Percentiles rank a stretch among this genome's conserved stretches.
Evolutionary conservation across 306 rosid genomes (phyloP).

Genomic region (Prunus mira): DNA sequence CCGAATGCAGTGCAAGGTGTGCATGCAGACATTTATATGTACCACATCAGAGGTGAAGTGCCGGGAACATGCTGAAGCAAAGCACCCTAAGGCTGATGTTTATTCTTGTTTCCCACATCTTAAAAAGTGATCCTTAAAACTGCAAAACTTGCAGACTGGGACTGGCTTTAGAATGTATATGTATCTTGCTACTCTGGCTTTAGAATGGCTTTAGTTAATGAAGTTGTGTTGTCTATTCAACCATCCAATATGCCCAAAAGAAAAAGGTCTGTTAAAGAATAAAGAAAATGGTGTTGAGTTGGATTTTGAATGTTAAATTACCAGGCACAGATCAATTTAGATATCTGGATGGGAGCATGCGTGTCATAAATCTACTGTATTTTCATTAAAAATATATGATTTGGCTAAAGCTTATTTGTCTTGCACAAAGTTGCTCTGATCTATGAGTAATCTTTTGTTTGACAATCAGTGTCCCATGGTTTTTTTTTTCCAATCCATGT

Average conservation of each 20-base stretch:
- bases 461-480: too few relatives aligned
- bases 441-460: too few relatives aligned
- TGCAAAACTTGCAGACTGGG: slow-evolving; percentile 15
- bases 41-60: slow-evolving; percentile 66
- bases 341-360: too few relatives aligned
- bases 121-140: slow-evolving; percentile 26
- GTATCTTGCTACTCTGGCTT: neutral
- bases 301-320: too few relatives aligned
- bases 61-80: slow-evolving; percentile 66
- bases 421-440: too few relatives aligned
- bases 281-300: too few relatives aligned
- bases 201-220: neutral
- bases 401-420: too few relatives aligned
- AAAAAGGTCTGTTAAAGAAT: neutral
- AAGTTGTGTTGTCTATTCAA: neutral
- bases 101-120: slow-evolving; percentile 52
- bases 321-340: too few relatives aligned
- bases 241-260: neutral
- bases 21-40: slow-evolving; percentile 69
- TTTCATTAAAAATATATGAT: too few relatives aligned
- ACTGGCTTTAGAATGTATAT: slow-evolving; percentile 1
- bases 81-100: slow-evolving; percentile 60
- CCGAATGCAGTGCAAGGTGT: slow-evolving; percentile 58
- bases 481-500: too few relatives aligned
- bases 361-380: too few relatives aligned